Evolutionary conservation across 2,329 filamentous ascomycete species (phyloP).

Genomic region (Cytospora piceae): DNA sequence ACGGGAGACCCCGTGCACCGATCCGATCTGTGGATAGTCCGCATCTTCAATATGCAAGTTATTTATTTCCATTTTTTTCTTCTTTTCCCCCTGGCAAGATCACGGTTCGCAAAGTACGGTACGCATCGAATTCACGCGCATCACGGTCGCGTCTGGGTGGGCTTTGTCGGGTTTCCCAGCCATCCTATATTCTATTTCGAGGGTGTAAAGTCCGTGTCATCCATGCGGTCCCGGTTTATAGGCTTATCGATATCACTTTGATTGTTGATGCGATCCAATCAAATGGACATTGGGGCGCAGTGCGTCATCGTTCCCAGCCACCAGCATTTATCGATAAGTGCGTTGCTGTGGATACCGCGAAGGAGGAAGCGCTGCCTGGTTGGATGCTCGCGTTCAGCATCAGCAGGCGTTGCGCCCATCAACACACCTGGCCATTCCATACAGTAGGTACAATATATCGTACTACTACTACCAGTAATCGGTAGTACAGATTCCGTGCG

Average conservation of each 20-base stretch:
- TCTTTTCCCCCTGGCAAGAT: neutral
- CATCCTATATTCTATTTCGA: neutral
- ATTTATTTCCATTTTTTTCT: neutral
- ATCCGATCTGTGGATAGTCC: neutral
- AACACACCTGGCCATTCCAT: neutral
- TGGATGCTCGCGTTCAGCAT: no score
- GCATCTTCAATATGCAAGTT: neutral
- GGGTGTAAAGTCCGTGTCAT: neutral
- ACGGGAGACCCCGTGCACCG: neutral
- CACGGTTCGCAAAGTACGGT: neutral
- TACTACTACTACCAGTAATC: no score
- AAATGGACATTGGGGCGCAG: neutral
- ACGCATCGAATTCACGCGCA: neutral
- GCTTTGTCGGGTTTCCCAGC: neutral
- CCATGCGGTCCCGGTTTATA: neutral
- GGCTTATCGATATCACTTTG: neutral
- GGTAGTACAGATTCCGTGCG: no score
- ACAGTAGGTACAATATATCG: no score
- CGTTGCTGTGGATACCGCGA: conserved; percentile 25
- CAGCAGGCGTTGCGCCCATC: neutral
- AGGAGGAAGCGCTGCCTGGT: neutral
- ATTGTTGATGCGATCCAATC: neutral
- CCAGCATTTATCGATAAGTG: conserved; percentile 17
- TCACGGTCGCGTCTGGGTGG: neutral
- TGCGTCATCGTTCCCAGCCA: conserved; percentile 22